Evolutionary conservation across 331 rosid species (phyloP), one percentile per base, ranked within the genome.

Genomic region (Prunus yedoensis): DNA sequence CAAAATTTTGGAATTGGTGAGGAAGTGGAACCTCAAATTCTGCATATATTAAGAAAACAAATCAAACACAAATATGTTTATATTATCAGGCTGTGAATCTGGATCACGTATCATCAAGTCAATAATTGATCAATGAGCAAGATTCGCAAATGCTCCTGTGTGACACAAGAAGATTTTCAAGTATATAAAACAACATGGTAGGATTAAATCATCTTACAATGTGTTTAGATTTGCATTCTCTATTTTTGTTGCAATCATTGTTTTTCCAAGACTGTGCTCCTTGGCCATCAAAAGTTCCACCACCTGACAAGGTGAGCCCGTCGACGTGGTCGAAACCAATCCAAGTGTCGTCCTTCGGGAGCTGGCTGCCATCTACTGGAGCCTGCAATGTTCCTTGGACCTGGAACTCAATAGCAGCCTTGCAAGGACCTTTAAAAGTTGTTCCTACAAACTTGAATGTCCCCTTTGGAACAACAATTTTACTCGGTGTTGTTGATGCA

Each of bases 201-300:
- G 49, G 49, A 45, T 45, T 45, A 11, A 47, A 28, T 2, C 1
- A n/a, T 35, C 80, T 74, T 78, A 84, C 90, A 43, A 79, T 54
- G 3, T 87, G 5, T 18, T n/a, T 75, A 12, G 12, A 3, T 5
- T 21, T 59, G 65, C 93, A 89, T 0, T 35, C 32, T 8, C 3
- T 14, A 10, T 73, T 68, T 27, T 38, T 63, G 60, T 57, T 75
- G 62, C 89, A 87, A 10, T 76, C 70, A 35, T 82, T 83, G 30
- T 75, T 21, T n/a, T 61, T 66, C 90, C 91, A 89, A 73, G 85
- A 70, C 2, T 7, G 4, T 28, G 10, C 9, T 69, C 46, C 47
- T 79, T 77, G 79, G 21, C 96, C 96, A 58, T 90, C 91, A 32
- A 87, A 87, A 52, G 65, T 65, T 58, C 96, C 91, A 0, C n/a